These are phyloP conservation scores for Penicillium ochrochloron DNA, from an alignment of 495 filamentous ascomycete genomes.

Conservation along the genomic window DNA sequence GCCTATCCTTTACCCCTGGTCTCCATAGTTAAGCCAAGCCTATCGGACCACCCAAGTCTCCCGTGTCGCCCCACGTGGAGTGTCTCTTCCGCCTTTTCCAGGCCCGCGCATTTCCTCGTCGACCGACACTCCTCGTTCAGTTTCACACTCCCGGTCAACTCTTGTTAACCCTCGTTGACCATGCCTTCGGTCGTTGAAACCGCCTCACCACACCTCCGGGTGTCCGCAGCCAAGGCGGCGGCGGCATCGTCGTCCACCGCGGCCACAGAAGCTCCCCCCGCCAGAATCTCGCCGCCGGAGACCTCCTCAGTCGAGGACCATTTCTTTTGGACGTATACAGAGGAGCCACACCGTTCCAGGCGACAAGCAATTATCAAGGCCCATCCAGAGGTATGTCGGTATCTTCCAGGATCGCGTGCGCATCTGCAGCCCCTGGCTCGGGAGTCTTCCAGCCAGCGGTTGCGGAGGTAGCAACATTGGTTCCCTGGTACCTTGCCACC, in stretches of 20 bases:
- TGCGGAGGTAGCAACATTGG: conserved; percentile 1
- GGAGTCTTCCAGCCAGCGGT: not conserved
- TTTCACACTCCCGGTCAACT: conserved; percentile 4
- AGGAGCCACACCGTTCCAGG: conserved; percentile 93
- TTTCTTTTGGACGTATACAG: conserved; percentile 96
- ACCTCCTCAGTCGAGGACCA: conserved; percentile 50
- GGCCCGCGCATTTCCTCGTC: conserved; percentile 20
- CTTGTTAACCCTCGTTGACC: conserved; percentile 18
- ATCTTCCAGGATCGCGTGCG: not conserved
- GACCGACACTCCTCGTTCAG: conserved; percentile 20
- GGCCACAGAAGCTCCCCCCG: conserved; percentile 26
- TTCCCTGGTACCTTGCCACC: conserved; percentile 10
- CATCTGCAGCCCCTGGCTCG: not conserved
- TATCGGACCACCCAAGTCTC: conserved; percentile 30
- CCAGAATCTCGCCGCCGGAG: conserved; percentile 42
- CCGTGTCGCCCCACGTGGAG: conserved; percentile 50
- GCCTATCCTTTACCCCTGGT: not conserved
- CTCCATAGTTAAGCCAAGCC: not conserved
- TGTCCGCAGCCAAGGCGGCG: conserved; percentile 39
- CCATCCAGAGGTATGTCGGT: conserved; percentile 80
- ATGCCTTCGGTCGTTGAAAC: conserved; percentile 44
- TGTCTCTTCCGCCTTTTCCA: conserved; percentile 29
- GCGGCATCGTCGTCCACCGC: not conserved
- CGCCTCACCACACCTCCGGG: conserved; percentile 44
- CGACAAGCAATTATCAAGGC: conserved; percentile 96